A percentile compares a stretch with the other conserved stretches of the same genome.
Conservation (phyloP, 164 flowering plant species). For the Berberis thunbergii region DNA sequence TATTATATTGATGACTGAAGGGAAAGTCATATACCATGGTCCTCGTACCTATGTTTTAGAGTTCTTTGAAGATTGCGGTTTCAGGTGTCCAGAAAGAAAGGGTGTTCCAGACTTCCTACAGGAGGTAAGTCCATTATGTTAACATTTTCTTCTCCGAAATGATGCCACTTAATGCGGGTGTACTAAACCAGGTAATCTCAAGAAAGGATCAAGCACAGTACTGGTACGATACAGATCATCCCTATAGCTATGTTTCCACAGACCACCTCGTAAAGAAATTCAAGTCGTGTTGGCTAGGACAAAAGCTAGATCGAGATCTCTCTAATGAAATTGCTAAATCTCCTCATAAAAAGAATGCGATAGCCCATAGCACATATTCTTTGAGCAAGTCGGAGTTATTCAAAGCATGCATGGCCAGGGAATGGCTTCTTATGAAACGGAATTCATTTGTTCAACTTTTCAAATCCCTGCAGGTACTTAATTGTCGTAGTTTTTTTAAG, state of each 20-base stretch:
- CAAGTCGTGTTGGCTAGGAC: conserved; percentile 33
- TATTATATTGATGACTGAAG: conserved; percentile 39
- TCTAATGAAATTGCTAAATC: not conserved
- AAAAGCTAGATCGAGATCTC: not conserved
- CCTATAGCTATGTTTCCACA: conserved; percentile 30
- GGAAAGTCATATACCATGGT: conserved; percentile 34
- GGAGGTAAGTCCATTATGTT: conserved; percentile 19
- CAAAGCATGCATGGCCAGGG: conserved; percentile 36
- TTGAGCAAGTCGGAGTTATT: conserved; percentile 30
- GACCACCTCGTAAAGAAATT: conserved; percentile 30
- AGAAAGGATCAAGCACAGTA: conserved; percentile 44
- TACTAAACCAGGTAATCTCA: conserved; percentile 26
- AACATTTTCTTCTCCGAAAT: not conserved
- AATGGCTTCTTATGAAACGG: conserved; percentile 38
- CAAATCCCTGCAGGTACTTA: conserved; percentile 29
- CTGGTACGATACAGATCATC: conserved; percentile 15
- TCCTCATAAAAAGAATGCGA: not conserved
- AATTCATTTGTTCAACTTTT: conserved; percentile 30
- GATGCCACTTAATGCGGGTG: not conserved
- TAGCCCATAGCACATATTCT: conserved; percentile 20
- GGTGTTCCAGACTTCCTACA: conserved; percentile 43
- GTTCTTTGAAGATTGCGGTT: conserved; percentile 39
- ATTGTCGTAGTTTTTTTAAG: not conserved
- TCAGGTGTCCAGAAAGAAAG: conserved; percentile 36
- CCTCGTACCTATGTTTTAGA: conserved; percentile 21